A percentile compares a stretch with the other conserved stretches of the same genome.
Evolutionary conservation across 108 stramenopile genomes (phyloP).

Genomic region (Stephanodiscus triporus): DNA sequence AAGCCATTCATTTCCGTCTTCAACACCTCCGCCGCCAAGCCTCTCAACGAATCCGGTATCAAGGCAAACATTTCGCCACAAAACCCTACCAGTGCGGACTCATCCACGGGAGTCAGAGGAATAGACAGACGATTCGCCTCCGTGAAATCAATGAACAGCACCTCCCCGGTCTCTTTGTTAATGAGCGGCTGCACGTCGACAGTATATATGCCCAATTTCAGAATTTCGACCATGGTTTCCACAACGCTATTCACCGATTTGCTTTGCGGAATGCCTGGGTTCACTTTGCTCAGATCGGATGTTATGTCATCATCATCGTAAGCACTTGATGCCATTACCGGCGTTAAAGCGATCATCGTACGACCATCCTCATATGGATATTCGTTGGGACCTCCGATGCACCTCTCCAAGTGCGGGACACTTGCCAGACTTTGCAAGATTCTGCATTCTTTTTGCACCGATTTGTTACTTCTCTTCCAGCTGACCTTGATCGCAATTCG

Average conservation of each 20-base stretch:
- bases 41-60: slow-evolving; percentile 44
- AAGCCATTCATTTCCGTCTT: slow-evolving; percentile 2
- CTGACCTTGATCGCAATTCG: slow-evolving; percentile 69
- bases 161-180: slow-evolving; percentile 50
- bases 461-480: slow-evolving; percentile 60
- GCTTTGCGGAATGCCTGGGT: slow-evolving; percentile 10
- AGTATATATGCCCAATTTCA: slow-evolving; percentile 56
- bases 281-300: slow-evolving; percentile 44
- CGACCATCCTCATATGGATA: slow-evolving; percentile 55
- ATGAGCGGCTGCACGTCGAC: slow-evolving; percentile 74
- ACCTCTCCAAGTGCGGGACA: slow-evolving; percentile 56
- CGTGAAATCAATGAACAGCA: slow-evolving; percentile 79
- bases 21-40: slow-evolving; percentile 11
- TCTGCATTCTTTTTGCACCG: slow-evolving; percentile 69
- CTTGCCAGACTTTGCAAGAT: slow-evolving; percentile 51
- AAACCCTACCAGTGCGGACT: slow-evolving; percentile 45
- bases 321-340: slow-evolving; percentile 21
- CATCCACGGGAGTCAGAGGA: slow-evolving; percentile 30
- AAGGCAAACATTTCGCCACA: slow-evolving; percentile 60
- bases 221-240: slow-evolving; percentile 63
- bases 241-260: slow-evolving; percentile 46
- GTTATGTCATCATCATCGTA: slow-evolving; percentile 25
- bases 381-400: slow-evolving; percentile 35
- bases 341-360: slow-evolving; percentile 60
- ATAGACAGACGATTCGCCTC: slow-evolving; percentile 53